These are phyloP conservation scores for Ajuga chamaepitys DNA, from an alignment of 257 asterid species.

Conservation along the genomic window DNA sequence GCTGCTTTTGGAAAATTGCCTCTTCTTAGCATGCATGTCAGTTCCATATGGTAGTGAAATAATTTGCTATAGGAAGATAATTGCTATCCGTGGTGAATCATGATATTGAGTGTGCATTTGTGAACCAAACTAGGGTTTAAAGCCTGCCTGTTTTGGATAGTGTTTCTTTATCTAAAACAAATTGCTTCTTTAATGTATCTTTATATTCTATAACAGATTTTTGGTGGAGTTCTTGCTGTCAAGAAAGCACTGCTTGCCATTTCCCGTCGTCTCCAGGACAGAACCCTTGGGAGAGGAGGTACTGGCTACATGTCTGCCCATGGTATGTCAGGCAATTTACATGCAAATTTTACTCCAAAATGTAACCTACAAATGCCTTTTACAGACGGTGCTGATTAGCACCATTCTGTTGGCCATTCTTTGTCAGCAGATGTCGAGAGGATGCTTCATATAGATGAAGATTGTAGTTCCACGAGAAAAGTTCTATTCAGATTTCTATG, in stretches of 20 bases:
- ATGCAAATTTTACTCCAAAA: conserved; percentile 12
- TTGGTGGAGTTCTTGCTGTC: conserved; percentile 38
- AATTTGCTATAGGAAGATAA: not conserved
- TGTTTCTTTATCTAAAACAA: not conserved
- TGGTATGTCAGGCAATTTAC: conserved; percentile 11
- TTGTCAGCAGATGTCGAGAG: conserved; percentile 33
- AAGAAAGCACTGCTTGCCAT: conserved; percentile 48
- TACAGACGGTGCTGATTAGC: conserved; percentile 18
- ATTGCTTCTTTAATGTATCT: not conserved
- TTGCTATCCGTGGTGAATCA: conserved; percentile 1
- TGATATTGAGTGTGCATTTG: not conserved
- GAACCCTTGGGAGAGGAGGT: conserved; percentile 21
- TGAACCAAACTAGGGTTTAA: not conserved
- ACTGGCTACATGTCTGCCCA: conserved; percentile 14
- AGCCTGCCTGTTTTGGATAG: not conserved
- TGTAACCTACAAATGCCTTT: not conserved
- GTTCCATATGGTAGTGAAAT: not conserved
- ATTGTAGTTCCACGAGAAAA: conserved; percentile 17
- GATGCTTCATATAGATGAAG: conserved; percentile 27
- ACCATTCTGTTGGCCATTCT: conserved; percentile 22
- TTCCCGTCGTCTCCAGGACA: conserved; percentile 41
- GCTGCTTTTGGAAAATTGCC: conserved; percentile 3
- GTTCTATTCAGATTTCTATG: conserved; percentile 50
- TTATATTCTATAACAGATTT: conserved; percentile 32
- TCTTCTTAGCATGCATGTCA: not conserved